A percentile compares a stretch with the other conserved stretches of the same genome.
These are phyloP conservation scores for Podospora sp. DNA, from an alignment of 495 filamentous ascomycete species.

Conservation along the genomic window DNA sequence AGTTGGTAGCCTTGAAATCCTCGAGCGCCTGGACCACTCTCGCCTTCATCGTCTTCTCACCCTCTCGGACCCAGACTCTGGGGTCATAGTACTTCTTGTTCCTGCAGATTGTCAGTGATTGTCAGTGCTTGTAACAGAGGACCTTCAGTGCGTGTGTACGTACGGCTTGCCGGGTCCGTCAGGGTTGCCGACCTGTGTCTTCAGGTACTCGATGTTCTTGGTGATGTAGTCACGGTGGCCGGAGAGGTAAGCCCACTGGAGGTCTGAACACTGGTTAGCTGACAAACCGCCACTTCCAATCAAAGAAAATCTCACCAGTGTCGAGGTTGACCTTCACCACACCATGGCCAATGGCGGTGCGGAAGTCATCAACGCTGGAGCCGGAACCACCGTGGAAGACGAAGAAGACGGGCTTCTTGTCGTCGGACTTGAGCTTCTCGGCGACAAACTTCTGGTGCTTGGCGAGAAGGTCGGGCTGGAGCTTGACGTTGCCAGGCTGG, in stretches of 20 bases:
- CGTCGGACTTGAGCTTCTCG: conserved; percentile 62
- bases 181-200: conserved; percentile 86
- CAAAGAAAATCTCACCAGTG: conserved; percentile 45
- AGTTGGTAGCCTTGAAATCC: conserved; percentile 88
- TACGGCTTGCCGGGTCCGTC: conserved; percentile 96
- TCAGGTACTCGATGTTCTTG: conserved; percentile 93
- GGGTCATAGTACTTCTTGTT: conserved; percentile 29
- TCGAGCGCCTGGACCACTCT: conserved; percentile 78
- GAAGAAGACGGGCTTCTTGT: conserved; percentile 94
- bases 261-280: conserved; percentile 43
- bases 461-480: conserved; percentile 88
- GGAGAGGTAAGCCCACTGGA: conserved; percentile 82
- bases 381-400: conserved; percentile 99
- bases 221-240: conserved; percentile 90
- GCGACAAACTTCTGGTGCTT: conserved; percentile 94
- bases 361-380: conserved; percentile 84
- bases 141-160: neutral
- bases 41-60: conserved; percentile 93
- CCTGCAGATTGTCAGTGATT: conserved; percentile 11
- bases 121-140: neutral
- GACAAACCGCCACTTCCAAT: neutral
- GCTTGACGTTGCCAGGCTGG: conserved; percentile 95
- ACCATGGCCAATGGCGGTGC: conserved; percentile 74
- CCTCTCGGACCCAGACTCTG: conserved; percentile 83
- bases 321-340: conserved; percentile 97